Evolutionary conservation across 23 red algal species (phyloP).

Genomic region (Chondrus crispus): DNA sequence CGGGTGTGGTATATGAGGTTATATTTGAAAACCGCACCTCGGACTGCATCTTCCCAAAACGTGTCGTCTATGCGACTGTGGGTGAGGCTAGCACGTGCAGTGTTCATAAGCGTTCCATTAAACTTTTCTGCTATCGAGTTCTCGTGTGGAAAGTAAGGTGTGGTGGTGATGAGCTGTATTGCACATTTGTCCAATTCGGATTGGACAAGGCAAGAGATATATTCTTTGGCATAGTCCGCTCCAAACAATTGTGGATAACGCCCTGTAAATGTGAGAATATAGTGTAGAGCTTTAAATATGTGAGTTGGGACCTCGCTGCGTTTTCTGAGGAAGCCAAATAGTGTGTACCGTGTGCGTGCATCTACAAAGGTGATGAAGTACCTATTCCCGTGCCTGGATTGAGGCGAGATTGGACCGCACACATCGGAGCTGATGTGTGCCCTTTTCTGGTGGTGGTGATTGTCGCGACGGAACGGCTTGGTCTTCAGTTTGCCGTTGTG

Average conservation of each 20-base stretch:
- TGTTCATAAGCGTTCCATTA: background rate
- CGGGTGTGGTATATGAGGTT: conserved; percentile 4
- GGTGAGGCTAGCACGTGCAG: background rate
- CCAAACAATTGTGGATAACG: background rate
- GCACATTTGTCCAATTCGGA: background rate
- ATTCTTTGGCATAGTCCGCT: conserved; percentile 2
- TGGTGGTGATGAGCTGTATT: background rate
- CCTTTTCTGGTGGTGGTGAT: background rate
- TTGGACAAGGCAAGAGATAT: background rate
- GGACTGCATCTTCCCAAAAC: background rate
- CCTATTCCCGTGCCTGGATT: background rate
- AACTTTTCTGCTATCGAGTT: conserved; percentile 11
- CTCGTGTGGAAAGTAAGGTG: background rate
- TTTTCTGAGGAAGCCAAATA: background rate
- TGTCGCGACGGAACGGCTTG: background rate
- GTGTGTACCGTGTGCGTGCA: background rate
- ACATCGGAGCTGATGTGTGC: background rate
- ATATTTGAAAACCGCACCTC: conserved; percentile 17
- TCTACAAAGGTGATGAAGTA: background rate
- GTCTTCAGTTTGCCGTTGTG: background rate
- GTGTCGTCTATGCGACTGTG: background rate
- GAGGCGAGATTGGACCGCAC: background rate
- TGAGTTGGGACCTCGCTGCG: background rate
- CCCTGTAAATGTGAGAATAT: background rate
- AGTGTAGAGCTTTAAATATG: background rate